Percentiles rank a stretch among this genome's conserved stretches.
Conservation (phyloP, 139 green algal genomes). For the Chlamydomonas eustigma region DNA sequence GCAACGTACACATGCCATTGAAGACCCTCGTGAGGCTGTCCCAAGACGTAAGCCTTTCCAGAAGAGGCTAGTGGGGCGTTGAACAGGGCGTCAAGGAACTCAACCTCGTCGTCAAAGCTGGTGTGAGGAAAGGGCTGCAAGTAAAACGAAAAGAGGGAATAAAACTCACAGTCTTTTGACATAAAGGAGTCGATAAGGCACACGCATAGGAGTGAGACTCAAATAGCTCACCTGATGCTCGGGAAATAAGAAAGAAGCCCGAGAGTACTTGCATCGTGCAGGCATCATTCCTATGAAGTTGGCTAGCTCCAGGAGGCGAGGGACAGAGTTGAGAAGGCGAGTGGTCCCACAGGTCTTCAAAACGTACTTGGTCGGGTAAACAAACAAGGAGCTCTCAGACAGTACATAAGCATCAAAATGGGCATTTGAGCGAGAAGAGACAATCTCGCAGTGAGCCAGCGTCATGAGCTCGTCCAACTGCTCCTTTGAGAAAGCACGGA, state of each 20-base stretch:
- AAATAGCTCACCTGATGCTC: constrained; percentile 74
- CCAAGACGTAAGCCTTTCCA: constrained; percentile 77
- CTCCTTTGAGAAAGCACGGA: constrained; percentile 61
- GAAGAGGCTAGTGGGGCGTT: constrained; percentile 60
- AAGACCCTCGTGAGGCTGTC: constrained; percentile 69
- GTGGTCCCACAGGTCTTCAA: constrained; percentile 99
- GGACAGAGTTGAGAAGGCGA: constrained; percentile 76
- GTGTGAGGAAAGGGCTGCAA: constrained; percentile 50
- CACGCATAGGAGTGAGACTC: too few relatives aligned
- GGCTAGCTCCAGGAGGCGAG: constrained; percentile 72
- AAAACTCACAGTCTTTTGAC: too few relatives aligned
- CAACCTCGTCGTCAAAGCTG: constrained; percentile 73
- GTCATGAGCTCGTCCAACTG: constrained; percentile 74
- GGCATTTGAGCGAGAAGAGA: constrained; percentile 73
- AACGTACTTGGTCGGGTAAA: constrained; percentile 87
- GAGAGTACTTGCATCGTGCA: constrained; percentile 76
- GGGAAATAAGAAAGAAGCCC: constrained; percentile 93
- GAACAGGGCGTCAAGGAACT: constrained; percentile 65
- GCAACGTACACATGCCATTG: constrained; percentile 95
- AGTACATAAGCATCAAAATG: constrained; percentile 96
- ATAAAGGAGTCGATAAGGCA: too few relatives aligned
- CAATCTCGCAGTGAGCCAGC: constrained; percentile 88
- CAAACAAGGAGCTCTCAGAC: constrained; percentile 92
- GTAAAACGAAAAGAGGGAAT: background rate
- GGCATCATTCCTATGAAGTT: constrained; percentile 51